These are phyloP conservation scores for Hanseniaspora lachancei DNA, from an alignment of 805 yeast genomes.

Conservation along the genomic window DNA sequence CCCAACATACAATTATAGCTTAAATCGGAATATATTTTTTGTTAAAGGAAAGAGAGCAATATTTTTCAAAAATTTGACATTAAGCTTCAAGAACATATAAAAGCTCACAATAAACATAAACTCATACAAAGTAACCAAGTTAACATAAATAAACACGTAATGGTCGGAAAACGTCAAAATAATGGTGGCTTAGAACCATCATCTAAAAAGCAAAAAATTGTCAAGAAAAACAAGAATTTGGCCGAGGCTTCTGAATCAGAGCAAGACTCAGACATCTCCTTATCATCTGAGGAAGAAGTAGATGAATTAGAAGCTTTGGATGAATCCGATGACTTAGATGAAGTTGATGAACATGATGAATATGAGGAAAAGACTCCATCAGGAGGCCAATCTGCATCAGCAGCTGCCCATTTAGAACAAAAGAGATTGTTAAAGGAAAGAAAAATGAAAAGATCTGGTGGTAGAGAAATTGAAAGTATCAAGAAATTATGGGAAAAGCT, in stretches of 20 bases:
- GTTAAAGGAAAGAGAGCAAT: background rate
- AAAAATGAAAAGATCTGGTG: conserved; percentile 77
- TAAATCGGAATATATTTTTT: too few species aligned
- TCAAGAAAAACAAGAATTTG: conserved; percentile 24
- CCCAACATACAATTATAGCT: background rate
- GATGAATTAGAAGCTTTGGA: conserved; percentile 13
- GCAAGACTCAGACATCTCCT: conserved; percentile 16
- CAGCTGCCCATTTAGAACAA: conserved; percentile 62
- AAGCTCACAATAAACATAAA: background rate
- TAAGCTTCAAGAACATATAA: too few species aligned
- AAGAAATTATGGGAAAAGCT: conserved; percentile 83
- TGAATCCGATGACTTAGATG: conserved; percentile 23
- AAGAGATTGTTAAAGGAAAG: conserved; percentile 65
- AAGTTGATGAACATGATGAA: conserved; percentile 21
- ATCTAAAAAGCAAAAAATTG: conserved; percentile 15
- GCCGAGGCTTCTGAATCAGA: conserved; percentile 16
- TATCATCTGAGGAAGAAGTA: conserved; percentile 13
- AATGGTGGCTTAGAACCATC: conserved; percentile 13
- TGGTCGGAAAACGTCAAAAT: conserved; percentile 12
- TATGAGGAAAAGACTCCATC: conserved; percentile 26
- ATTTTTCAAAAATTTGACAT: background rate
- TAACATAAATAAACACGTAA: background rate
- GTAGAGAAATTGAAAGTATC: conserved; percentile 69
- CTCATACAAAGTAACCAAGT: background rate
- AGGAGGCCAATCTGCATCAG: conserved; percentile 17